Base-by-base conservation (phyloP, 1,284 basidiomycete species). In the Puccinia triticina region DNA sequence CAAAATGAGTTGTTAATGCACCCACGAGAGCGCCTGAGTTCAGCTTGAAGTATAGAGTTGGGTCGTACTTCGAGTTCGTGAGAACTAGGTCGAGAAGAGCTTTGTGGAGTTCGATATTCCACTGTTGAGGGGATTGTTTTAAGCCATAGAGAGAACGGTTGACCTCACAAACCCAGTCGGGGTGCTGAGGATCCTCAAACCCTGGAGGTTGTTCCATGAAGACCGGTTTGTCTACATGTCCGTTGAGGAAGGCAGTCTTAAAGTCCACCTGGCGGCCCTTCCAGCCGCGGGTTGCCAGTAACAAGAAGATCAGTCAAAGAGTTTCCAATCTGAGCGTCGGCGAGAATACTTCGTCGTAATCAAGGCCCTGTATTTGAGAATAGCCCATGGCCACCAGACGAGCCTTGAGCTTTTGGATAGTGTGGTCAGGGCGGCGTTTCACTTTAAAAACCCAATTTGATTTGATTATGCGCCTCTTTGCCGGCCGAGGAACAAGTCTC, bases 401-500 rank as follows among this genome's bases (percentile, higher is more conserved):
- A n/a, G n/a, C n/a, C n/a, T n/a, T n/a, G n/a, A n/a, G 43, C 29
- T 57, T 75, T n/a, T 40, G 26, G n/a, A 57, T 26, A 10, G 59
- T 2, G n/a, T 37, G 26, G 34, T 76, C 34, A 26, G 37, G 16
- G 32, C 29, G 5, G 7, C 55, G 46, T 46, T 77, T 77, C 12
- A 43, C 29, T 26, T 61, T 77, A n/a, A 77, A 77, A 12, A 77
- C 75, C 75, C 75, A 77, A 16, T 77, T 77, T 26, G 55, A 59
- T 23, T 57, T 21, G 37, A 77, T 77, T 1, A 77, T 64, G 8
- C 14, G 2, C 29, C 18, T 16, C 14, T 50, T 40, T 29, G 8
- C 10, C 26, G 75, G 75, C 1, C 32, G 23, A 16, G 75, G 57
- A 21, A 64, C 75, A 1, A 61, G 55, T 7, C 23, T 2, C 75